Base-by-base conservation (phyloP, 163 green algal genomes). In the Chlamydomonas reinhardtii region DNA sequence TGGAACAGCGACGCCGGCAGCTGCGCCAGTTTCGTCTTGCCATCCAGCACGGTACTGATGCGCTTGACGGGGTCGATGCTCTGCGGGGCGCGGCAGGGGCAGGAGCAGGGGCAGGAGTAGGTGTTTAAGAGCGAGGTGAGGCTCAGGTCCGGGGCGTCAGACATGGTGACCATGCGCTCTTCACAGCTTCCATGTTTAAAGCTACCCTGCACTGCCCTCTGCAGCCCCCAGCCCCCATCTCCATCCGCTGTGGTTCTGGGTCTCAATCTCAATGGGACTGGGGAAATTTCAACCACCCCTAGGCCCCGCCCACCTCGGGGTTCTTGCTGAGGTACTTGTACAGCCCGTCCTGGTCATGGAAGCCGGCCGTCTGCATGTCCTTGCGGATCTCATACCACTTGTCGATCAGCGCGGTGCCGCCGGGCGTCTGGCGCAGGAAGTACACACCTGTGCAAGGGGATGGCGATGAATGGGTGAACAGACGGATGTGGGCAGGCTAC, bases 1-100 rank as follows among this genome's bases (percentile, higher is more conserved):
- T 91, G 87, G 76, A 91, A 91, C 54, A 85, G 87, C 12, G 75
- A 73, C 25, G 87, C 79, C 25, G 87, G 81, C 75, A 91, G 70
- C 87, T 91, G 87, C 34, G 75, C 82, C 31, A 91, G 82, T 27
- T 32, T 64, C 8, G 76, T 83, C 24, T 34, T 56, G 32, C 87
- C 81, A 37, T 76, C 69, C n/a, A 89, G 32, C 20, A 91, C 68
- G 9, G 14, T 48, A 56, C 20, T 80, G 64, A 84, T 56, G 15
- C 86, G 73, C 12, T 20, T 54, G 9, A 35, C 29, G 14, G 25
- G n/a, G 22, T 84, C 43, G 6, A 89, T 64, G 12, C 66, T 48
- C 83, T 89, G 39, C 32, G 0, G 0, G 54, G 74, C 1, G 0
- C 2, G 54, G 74, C 1, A 61, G 74, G 16, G 27, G 22, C 56